A percentile compares a stretch with the other conserved stretches of the same genome.
These are phyloP conservation scores for Bonia amplexicaulis DNA, from an alignment of 176 grass and related monocot species.

Conservation along the genomic window DNA sequence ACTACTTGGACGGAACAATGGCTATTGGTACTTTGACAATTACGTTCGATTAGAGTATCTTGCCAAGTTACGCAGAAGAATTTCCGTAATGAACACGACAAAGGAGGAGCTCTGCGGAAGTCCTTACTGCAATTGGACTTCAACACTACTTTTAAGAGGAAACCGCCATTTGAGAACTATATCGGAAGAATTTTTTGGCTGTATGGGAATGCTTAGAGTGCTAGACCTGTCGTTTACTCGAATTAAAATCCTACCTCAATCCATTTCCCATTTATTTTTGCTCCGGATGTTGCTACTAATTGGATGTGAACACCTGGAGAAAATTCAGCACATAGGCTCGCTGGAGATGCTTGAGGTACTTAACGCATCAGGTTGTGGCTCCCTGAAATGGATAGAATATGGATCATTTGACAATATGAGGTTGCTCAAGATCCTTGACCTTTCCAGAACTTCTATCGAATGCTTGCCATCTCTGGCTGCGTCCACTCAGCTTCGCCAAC, in stretches of 20 bases:
- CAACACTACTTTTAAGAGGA: constrained; percentile 31
- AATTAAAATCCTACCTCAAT: neutral
- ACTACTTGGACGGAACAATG: neutral
- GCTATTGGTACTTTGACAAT: neutral
- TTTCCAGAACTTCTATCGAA: neutral
- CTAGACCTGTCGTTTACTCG: constrained; percentile 4
- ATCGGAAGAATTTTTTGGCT: neutral
- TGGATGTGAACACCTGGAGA: constrained; percentile 2
- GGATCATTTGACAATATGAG: constrained; percentile 23
- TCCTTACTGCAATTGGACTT: neutral
- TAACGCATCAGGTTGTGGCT: constrained; percentile 12
- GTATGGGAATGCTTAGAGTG: neutral
- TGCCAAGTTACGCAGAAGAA: neutral
- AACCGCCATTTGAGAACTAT: neutral
- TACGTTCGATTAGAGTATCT: neutral
- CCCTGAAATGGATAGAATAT: neutral
- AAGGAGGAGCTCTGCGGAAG: neutral
- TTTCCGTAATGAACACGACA: constrained; percentile 3
- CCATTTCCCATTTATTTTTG: neutral
- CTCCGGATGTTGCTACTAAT: constrained; percentile 8
- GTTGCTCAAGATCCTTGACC: constrained; percentile 24
- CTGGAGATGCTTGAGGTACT: neutral
- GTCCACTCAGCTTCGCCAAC: neutral
- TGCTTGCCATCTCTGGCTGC: neutral
- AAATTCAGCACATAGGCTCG: constrained; percentile 14